Evolutionary conservation across 2,329 filamentous ascomycete genomes (phyloP), one percentile per base, ranked within the genome.

Genomic region (Phyllosticta citrichinensis): DNA sequence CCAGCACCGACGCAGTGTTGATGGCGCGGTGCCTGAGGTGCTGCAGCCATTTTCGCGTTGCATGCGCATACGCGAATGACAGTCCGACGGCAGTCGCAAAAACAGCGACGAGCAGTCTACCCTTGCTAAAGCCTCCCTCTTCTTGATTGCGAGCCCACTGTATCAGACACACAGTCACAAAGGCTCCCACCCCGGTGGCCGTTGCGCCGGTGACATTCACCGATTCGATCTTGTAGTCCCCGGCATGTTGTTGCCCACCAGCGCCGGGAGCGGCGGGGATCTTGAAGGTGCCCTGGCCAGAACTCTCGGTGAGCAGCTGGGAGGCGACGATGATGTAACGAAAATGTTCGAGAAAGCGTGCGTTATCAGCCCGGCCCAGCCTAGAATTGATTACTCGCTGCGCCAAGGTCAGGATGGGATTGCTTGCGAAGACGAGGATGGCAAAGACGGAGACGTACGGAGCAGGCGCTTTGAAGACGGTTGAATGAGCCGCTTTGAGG

Each of bases 261-360:
- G 66, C 65, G 61, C 68, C 68, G 57, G 70, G 67, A 40, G 70
- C 64, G 17, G 70, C 62, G 20, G 70, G 60, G 11, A 72, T 62
- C 40, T 74, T 73, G 52, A 78, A 63, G 14, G 74, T 69, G 27
- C 73, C 74, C 63, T 76, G 75, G 58, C 75, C 73, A 9, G 73
- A 67, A 66, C 88, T 83, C 51, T 88, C 88, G 68, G 85, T 91
- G 51, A 97, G 80, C 14, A 97, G 81, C 71, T 96, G 91, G 22
- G 92, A 97, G 57, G 91, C 91, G 69, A 97, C 88, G 65, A 97
- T 89, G 22, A 89, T 88, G 75, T 97, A 97, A 65, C 92, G 88
- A 69, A 97, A 97, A 70, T 91, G 88, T 74, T 97, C 92, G 62
- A 96, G 81, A 69, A 97, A 96, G 66, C 86, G 87, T 66, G 87